Conservation (phyloP, 1,284 basidiomycete species). For the Ceratobasidium sp. region DNA sequence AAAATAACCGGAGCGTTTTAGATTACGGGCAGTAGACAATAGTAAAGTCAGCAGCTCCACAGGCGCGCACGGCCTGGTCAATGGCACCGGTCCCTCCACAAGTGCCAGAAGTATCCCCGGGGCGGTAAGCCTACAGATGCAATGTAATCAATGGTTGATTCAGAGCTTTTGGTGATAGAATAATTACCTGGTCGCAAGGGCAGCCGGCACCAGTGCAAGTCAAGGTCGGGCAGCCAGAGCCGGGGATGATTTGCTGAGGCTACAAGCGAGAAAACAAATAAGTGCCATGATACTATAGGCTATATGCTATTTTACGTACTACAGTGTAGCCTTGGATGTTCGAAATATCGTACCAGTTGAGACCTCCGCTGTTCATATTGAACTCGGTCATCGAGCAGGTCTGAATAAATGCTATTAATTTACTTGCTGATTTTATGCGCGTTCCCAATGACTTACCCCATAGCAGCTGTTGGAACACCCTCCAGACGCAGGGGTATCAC, state of each 20-base stretch:
- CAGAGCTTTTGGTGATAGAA: too few relatives aligned
- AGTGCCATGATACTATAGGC: too few relatives aligned
- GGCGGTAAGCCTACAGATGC: conserved; percentile 43
- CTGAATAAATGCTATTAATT: background rate
- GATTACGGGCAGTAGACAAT: conserved; percentile 18
- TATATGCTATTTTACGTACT: background rate
- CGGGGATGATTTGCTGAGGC: conserved; percentile 11
- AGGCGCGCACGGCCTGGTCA: conserved; percentile 40
- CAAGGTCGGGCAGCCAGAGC: conserved; percentile 34
- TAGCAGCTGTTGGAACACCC: conserved; percentile 28
- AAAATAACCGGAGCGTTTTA: background rate
- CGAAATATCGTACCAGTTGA: conserved; percentile 46
- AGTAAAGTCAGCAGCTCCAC: conserved; percentile 34
- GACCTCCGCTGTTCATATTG: conserved; percentile 39
- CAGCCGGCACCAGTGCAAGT: conserved; percentile 44
- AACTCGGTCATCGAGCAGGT: conserved; percentile 35
- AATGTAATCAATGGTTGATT: too few relatives aligned
- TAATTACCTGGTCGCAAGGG: conserved; percentile 45
- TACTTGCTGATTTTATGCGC: too few relatives aligned
- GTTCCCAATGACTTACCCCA: background rate
- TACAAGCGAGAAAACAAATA: background rate
- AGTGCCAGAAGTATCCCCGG: conserved; percentile 40
- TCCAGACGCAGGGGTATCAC: background rate
- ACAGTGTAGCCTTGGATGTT: conserved; percentile 45
- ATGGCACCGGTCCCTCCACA: conserved; percentile 28